Conservation (phyloP, 257 asterid species). For the Cruciata laevipes region DNA sequence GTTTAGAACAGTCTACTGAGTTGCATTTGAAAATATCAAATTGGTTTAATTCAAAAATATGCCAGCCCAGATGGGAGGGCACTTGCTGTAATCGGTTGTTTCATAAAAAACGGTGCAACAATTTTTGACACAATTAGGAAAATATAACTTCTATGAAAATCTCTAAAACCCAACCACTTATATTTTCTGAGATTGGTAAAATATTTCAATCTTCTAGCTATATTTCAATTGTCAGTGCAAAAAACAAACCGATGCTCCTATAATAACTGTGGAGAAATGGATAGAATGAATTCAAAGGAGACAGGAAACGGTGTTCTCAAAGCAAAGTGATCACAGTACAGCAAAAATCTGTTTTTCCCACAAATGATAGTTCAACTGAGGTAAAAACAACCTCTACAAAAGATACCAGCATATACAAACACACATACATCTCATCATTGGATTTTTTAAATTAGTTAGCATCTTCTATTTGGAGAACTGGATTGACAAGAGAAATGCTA, state of each 20-base stretch:
- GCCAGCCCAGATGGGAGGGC: too few species aligned
- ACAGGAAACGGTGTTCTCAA: too few species aligned
- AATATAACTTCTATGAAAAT: neutral
- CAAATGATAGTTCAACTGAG: neutral
- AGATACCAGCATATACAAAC: neutral
- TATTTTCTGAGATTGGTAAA: too few species aligned
- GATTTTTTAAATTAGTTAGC: neutral
- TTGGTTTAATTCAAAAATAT: too few species aligned
- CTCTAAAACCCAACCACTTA: neutral
- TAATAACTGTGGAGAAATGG: neutral
- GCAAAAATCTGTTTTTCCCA: neutral
- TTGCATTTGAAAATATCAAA: too few species aligned
- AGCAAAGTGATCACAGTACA: neutral
- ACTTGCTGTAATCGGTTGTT: too few species aligned
- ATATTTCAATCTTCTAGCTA: too few species aligned
- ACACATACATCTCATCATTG: neutral
- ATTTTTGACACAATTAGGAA: neutral
- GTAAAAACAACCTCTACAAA: neutral
- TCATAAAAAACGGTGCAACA: too few species aligned
- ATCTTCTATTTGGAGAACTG: neutral
- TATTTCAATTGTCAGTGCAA: neutral
- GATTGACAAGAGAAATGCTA: neutral
- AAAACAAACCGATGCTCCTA: too few species aligned
- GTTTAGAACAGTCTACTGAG: too few species aligned
- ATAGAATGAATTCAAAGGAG: neutral